phyloP scores from a whole-genome alignment of 768 basidiomycete genomes.

The Rhodotorula sphaerocarpa region DNA sequence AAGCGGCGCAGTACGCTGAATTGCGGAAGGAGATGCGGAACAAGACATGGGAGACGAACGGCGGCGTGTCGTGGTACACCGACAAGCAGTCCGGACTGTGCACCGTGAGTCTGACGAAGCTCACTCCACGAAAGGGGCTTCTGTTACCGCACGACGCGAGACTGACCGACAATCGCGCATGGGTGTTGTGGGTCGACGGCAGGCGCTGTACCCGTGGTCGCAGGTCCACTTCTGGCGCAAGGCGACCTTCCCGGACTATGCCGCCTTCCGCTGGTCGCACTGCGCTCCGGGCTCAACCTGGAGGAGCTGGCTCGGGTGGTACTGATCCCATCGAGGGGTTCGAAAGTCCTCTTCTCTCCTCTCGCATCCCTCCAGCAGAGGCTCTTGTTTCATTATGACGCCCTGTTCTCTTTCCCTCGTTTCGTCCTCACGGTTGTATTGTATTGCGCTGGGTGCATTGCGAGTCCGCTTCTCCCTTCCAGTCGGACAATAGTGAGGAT shows the following conservation, averaged over 20 bases:
- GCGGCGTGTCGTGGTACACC: conserved; percentile 31
- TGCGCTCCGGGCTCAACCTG: background rate
- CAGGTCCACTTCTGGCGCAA: conserved; percentile 33
- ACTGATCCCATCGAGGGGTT: too few species aligned
- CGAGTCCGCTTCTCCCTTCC: too few species aligned
- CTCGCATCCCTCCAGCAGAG: too few species aligned
- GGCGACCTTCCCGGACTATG: conserved; percentile 12
- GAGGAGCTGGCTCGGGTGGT: conserved; percentile 1
- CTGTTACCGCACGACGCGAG: background rate
- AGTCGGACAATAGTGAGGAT: too few species aligned
- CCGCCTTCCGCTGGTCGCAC: conserved; percentile 11
- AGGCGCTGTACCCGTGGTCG: conserved; percentile 24
- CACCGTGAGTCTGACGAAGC: conserved; percentile 20
- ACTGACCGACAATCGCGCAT: background rate
- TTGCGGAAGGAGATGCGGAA: conserved; percentile 33
- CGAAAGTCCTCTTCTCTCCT: too few species aligned
- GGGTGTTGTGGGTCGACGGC: background rate
- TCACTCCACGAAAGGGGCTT: too few species aligned
- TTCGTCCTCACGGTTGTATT: too few species aligned
- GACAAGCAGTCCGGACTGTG: conserved; percentile 24
- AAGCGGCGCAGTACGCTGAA: conserved; percentile 7
- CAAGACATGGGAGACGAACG: conserved; percentile 32
- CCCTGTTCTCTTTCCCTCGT: too few species aligned
- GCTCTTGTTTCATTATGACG: too few species aligned
- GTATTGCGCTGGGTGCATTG: too few species aligned